phyloP scores from a whole-genome alignment of 2,329 filamentous ascomycete genomes.

The Fusarium equiseti region DNA sequence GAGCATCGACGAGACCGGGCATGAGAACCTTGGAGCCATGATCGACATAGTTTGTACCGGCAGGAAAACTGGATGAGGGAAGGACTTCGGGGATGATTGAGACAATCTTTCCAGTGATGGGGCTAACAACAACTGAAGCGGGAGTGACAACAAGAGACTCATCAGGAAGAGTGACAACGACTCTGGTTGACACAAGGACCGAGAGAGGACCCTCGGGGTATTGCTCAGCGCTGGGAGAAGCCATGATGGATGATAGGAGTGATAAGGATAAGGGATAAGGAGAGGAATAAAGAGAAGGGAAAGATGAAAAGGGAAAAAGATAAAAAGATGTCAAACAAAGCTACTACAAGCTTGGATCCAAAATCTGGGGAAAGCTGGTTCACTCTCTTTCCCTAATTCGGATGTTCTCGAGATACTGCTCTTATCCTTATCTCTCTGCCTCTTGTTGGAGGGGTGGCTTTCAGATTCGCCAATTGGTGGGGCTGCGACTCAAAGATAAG shows the following conservation, averaged over 20 bases:
- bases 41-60: slow-evolving; percentile 80
- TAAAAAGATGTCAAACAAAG: slow-evolving; percentile 9
- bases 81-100: slow-evolving; percentile 79
- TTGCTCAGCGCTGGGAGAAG: slow-evolving; percentile 42
- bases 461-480: slow-evolving; percentile 40
- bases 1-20: slow-evolving; percentile 93
- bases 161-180: slow-evolving; percentile 79
- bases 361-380: slow-evolving; percentile 31
- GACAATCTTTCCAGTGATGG: slow-evolving; percentile 84
- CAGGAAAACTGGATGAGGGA: slow-evolving; percentile 79
- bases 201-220: slow-evolving; percentile 62
- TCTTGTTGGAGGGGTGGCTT: slow-evolving; percentile 16
- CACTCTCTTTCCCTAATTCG: slow-evolving; percentile 11
- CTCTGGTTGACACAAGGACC: slow-evolving; percentile 86
- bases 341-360: slow-evolving; percentile 22
- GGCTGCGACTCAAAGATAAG: slow-evolving; percentile 43
- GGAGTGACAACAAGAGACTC: slow-evolving; percentile 75
- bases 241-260: slow-evolving; percentile 47
- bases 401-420: slow-evolving; percentile 11
- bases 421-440: slow-evolving; percentile 44
- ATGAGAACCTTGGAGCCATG: slow-evolving; percentile 87
- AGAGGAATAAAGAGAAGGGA: slow-evolving; percentile 17
- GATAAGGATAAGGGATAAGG: not conserved
- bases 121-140: slow-evolving; percentile 85
- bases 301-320: slow-evolving; percentile 14